phyloP scores from a whole-genome alignment of 108 stramenopile species.

The Aureococcus anophagefferens region DNA sequence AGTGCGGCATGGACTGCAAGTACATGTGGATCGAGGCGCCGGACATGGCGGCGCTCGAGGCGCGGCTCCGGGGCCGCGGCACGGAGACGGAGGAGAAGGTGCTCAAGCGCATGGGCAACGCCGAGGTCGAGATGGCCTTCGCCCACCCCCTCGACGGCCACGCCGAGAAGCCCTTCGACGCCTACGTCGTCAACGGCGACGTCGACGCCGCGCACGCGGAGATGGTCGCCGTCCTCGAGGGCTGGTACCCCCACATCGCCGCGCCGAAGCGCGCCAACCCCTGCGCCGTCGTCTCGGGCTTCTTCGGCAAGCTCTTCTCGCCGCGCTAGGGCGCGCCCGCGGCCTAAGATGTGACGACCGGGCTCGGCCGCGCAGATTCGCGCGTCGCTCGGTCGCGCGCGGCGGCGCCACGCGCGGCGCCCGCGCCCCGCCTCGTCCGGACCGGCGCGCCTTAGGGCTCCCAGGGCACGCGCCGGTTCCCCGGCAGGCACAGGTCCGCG shows the following conservation, averaged over 20 bases:
- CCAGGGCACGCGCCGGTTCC: no score
- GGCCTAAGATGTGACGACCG: no score
- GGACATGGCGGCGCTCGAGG: conserved; percentile 71
- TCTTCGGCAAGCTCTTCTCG: no score
- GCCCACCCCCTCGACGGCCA: conserved; percentile 42
- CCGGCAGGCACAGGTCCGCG: no score
- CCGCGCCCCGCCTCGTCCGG: no score
- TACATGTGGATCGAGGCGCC: conserved; percentile 88
- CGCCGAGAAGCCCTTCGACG: conserved; percentile 63
- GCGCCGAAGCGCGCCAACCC: background rate
- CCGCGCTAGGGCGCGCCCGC: no score
- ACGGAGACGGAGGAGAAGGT: conserved; percentile 81
- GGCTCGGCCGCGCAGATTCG: no score
- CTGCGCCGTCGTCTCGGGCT: no score
- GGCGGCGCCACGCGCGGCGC: no score
- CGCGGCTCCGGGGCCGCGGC: conserved; percentile 68
- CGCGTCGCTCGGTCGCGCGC: no score
- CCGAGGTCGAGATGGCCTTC: conserved; percentile 78
- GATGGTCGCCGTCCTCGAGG: conserved; percentile 7
- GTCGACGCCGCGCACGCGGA: conserved; percentile 41
- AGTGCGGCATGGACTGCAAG: conserved; percentile 41
- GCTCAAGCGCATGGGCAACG: conserved; percentile 62
- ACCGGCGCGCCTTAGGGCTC: no score
- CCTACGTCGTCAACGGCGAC: conserved; percentile 69
- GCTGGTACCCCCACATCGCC: conserved; percentile 22